Base-by-base conservation (phyloP, 345 rosid genomes). In the Syzygium aromaticum region DNA sequence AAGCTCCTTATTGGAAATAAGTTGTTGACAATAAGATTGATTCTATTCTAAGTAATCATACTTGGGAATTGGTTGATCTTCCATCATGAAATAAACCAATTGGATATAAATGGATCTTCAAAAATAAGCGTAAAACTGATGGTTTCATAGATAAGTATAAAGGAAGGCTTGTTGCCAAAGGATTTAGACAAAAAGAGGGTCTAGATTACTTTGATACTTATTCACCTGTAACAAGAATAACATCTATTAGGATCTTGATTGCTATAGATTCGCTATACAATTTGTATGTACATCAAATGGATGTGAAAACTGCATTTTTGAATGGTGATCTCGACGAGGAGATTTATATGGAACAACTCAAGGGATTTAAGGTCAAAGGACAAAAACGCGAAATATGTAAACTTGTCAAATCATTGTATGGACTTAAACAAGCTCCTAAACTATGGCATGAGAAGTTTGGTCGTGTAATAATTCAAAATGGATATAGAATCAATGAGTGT, bases 131-230 rank as follows among this genome's bases (percentile, higher is more conserved):
- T 59, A 6, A 59, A 59, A 2, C 1, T 5, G 0, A 59, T 59
- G 17, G 67, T 27, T 27, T 1, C 30, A 59, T 59, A 2, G 7
- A 59, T 59, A 59, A 59, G 30, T 59, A 59, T 23, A 5, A 59
- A 59, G 3, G 16, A 27, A 3, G 1, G n/a, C 0, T 0, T 19
- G 8, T 59, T 1, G 64, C 8, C 64, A 59, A 59, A 59, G 6
- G 30, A 3, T 27, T 59, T 59, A 27, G 30, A 27, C 3, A 27
- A 59, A 25, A 3, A 59, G 16, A 59, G 0, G 64, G 3, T 59
- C 13, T 27, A 27, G 30, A 59, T 3, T 27, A 59, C 30, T 59
- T 27, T 27, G 1, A 59, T 59, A 59, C 2, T 25, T 59, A 59
- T 59, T 51, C 15, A 27, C 64, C 0, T 25, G 2, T 59, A 11